phyloP scores from a whole-genome alignment of 2,329 filamentous ascomycete species.

The Scedosporium dehoogii region DNA sequence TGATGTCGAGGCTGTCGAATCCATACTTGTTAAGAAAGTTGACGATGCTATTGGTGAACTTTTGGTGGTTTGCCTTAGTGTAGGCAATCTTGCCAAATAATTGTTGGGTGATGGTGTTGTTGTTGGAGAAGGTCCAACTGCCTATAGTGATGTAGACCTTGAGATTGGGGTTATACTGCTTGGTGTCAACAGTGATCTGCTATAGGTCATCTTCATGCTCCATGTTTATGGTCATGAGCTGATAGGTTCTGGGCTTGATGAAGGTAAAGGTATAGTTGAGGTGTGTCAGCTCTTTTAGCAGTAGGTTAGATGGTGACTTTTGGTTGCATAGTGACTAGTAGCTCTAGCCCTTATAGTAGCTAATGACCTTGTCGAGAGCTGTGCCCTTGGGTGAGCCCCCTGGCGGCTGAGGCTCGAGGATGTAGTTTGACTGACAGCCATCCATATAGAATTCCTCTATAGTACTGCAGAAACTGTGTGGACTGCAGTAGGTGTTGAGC shows the following conservation, averaged over 20 bases:
- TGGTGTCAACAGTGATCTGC: too few relatives aligned
- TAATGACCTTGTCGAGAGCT: conserved; percentile 8
- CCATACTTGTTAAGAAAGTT: conserved; percentile 29
- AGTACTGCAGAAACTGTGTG: conserved; percentile 9
- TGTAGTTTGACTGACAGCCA: conserved; percentile 13
- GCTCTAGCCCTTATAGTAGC: conserved; percentile 14
- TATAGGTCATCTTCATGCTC: too few relatives aligned
- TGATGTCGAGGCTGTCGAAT: conserved; percentile 36
- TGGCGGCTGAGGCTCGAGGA: neutral
- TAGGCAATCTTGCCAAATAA: conserved; percentile 12
- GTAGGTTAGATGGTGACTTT: neutral
- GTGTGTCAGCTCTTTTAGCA: conserved; percentile 13
- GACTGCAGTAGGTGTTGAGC: neutral
- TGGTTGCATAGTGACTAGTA: neutral
- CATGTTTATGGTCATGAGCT: conserved; percentile 16
- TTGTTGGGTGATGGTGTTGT: conserved; percentile 11
- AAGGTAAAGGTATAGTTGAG: conserved; percentile 16
- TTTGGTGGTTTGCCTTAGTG: conserved; percentile 8
- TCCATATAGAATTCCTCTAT: conserved; percentile 15
- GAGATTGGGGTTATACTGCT: conserved; percentile 12
- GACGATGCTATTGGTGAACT: conserved; percentile 26
- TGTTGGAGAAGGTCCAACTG: conserved; percentile 25
- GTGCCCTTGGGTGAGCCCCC: neutral
- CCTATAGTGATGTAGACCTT: conserved; percentile 23
- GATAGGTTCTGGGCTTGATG: conserved; percentile 14